A percentile compares a stretch with the other conserved stretches of the same genome.
These are phyloP conservation scores for Pseudotsuga menziesii DNA, from an alignment of 75 land plant genomes.

Conservation along the genomic window DNA sequence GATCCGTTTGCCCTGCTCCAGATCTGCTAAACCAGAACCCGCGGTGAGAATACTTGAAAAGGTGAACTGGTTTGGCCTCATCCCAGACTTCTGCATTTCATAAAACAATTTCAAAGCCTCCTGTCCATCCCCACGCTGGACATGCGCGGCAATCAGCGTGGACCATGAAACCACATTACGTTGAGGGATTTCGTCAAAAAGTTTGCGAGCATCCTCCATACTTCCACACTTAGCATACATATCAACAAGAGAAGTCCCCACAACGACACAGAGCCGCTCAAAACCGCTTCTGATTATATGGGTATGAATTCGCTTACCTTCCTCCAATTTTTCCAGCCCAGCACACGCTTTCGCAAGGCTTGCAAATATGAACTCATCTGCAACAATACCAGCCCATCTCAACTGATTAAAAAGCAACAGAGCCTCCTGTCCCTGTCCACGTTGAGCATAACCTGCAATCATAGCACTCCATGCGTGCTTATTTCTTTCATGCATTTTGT, in stretches of 20 bases:
- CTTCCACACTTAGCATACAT: neutral
- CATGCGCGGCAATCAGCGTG: no score
- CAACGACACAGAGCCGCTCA: neutral
- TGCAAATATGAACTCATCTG: conserved; percentile 37
- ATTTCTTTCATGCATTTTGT: conserved; percentile 38
- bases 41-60: no score
- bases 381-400: conserved; percentile 18
- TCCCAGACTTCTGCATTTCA: no score
- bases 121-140: no score
- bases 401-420: conserved; percentile 26
- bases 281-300: neutral
- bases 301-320: neutral
- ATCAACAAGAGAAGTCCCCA: neutral
- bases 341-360: conserved; percentile 1
- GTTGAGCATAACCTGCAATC: conserved; percentile 28
- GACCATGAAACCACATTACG: no score
- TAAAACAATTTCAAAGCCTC: no score
- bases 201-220: neutral
- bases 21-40: no score
- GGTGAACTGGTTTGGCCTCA: no score
- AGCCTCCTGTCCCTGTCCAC: conserved; percentile 28
- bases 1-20: no score
- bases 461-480: conserved; percentile 36
- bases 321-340: neutral
- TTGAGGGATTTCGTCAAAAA: no score